Base-by-base conservation (phyloP, 495 filamentous ascomycete species). In the Neurospora cerealis region DNA sequence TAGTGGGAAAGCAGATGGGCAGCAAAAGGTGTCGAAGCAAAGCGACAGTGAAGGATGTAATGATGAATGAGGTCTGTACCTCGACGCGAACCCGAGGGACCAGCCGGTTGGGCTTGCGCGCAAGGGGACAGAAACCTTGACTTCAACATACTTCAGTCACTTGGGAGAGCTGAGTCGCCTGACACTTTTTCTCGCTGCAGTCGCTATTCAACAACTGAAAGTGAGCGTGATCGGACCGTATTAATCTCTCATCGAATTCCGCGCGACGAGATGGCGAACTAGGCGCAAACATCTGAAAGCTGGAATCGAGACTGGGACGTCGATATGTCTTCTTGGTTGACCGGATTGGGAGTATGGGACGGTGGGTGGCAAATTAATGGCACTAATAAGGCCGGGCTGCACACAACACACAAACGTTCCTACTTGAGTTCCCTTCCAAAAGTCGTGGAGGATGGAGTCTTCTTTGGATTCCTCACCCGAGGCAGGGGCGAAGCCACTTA, bases 401-500 rank as follows among this genome's bases (percentile, higher is more conserved):
- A 66, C 54, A 66, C 54, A 66, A 66, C 54, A 66, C 54, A 66
- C 54, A 66, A 66, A 66, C 28, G 28, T 66, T 66, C 54, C 54
- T 34, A 66, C 15, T 66, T 66, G 54, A 34, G 54, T 66, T 66
- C 54, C 54, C 54, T 66, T 66, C 28, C 54, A 19, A 34, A 5
- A 19, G 54, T 66, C 54, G 37, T 38, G 54, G 48, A 60, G 46
- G 48, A 60, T 66, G 54, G 24, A 77, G 72, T 78, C 74, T 77
- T 74, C 40, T 28, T 73, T 70, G 6, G 60, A 42, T 77, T 75
- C 74, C 78, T 82, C 77, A 73, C 78, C 77, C 80, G 76, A 78
- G 77, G 75, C 71, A 70, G 34, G 71, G 73, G 74, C 40, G 41
- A 46, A 70, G 76, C 76, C 72, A 74, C 71, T 80, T 73, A 85